Conservation (phyloP, 139 green algal genomes). For the Edaphochlamys debaryana region DNA sequence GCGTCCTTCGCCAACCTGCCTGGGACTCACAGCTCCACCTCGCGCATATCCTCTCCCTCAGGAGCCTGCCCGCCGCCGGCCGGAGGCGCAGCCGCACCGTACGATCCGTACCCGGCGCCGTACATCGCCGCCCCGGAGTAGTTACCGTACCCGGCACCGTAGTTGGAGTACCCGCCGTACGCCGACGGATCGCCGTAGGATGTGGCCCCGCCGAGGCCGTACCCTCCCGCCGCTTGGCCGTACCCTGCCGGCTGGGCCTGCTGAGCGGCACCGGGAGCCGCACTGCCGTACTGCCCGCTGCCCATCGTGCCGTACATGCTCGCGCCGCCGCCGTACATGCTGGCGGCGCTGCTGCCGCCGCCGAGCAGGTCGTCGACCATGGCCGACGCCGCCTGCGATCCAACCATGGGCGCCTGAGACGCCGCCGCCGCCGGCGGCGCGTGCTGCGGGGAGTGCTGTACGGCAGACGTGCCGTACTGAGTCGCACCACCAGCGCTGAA, state of each 20-base stretch:
- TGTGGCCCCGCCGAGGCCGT: too few species aligned
- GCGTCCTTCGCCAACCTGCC: too few species aligned
- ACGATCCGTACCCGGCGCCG: not conserved
- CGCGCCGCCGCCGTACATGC: not conserved
- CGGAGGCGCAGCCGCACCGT: too few species aligned
- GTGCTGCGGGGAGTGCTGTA: not conserved
- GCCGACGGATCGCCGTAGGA: too few species aligned
- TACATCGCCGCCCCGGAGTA: too few species aligned
- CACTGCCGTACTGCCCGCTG: too few species aligned
- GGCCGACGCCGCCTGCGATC: too few species aligned
- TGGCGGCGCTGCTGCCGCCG: not conserved
- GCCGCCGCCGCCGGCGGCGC: not conserved
- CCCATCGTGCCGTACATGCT: not conserved
- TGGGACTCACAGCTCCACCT: slow-evolving; percentile 34
- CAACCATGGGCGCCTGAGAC: not conserved
- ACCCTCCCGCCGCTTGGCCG: too few species aligned
- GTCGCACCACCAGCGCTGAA: too few species aligned
- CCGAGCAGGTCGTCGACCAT: not conserved
- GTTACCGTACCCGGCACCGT: not conserved
- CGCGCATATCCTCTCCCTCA: slow-evolving; percentile 18
- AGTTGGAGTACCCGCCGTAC: not conserved
- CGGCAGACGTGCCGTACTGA: too few species aligned
- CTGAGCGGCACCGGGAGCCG: too few species aligned
- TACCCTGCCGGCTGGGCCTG: too few species aligned
- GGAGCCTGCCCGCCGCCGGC: not conserved